These are phyloP conservation scores for Fusarium avenaceum DNA, from an alignment of 2,329 filamentous ascomycete genomes.

Conservation along the genomic window DNA sequence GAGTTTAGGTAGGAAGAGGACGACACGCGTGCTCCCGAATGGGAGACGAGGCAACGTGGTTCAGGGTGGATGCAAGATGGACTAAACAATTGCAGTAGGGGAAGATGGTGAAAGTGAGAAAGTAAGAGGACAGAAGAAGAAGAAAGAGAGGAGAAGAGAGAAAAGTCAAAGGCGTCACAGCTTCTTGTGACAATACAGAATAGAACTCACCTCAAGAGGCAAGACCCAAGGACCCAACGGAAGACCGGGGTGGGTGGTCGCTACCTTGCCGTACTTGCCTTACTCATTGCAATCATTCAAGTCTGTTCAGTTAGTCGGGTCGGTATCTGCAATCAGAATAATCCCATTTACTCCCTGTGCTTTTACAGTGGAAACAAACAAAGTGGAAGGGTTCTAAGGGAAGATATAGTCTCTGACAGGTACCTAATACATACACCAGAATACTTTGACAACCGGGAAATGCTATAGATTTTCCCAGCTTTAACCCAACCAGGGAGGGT, in stretches of 20 bases:
- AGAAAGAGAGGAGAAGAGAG: not conserved
- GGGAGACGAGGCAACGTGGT: not conserved
- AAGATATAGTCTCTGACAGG: conserved; percentile 13
- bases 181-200: conserved; percentile 13
- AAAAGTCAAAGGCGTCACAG: conserved; percentile 40
- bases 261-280: not conserved
- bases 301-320: not conserved
- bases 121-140: not conserved
- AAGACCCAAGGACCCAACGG: not conserved
- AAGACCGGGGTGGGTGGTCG: conserved; percentile 4
- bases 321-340: not conserved
- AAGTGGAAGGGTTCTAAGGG: not conserved
- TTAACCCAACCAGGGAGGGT: conserved; percentile 21
- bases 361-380: not conserved
- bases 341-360: not conserved
- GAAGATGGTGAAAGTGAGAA: not conserved
- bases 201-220: conserved; percentile 6
- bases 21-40: conserved; percentile 33
- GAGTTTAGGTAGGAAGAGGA: not conserved
- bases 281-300: not conserved
- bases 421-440: conserved; percentile 26
- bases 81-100: too few relatives aligned
- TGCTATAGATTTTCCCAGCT: conserved; percentile 22
- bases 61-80: too few relatives aligned
- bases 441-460: conserved; percentile 16